Conservation (phyloP, 768 basidiomycete genomes). For the Phanerochaete carnosa region DNA sequence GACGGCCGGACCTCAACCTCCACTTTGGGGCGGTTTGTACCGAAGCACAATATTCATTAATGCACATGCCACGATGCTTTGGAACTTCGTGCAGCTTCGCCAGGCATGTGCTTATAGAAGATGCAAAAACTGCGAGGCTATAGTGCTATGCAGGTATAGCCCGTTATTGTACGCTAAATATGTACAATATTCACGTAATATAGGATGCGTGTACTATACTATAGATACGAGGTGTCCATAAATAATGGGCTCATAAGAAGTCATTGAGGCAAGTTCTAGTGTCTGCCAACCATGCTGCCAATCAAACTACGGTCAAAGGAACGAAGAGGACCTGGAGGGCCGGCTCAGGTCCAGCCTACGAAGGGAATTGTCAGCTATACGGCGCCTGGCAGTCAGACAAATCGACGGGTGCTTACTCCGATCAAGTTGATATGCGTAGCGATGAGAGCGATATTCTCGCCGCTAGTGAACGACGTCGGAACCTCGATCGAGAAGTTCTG, state of each 20-base stretch:
- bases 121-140: too few species aligned
- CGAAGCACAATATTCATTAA: too few species aligned
- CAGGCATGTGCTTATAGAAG: too few species aligned
- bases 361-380: neutral
- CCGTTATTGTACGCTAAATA: too few species aligned
- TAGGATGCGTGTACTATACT: too few species aligned
- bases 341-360: neutral
- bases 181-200: too few species aligned
- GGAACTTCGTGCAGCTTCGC: too few species aligned
- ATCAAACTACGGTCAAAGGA: neutral
- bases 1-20: too few species aligned
- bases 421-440: conserved; percentile 21
- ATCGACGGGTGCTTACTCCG: conserved; percentile 22
- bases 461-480: conserved; percentile 12
- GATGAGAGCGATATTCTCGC: conserved; percentile 13
- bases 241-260: neutral
- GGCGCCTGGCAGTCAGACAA: neutral
- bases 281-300: neutral
- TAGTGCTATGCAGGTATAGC: too few species aligned
- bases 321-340: neutral
- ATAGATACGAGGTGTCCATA: neutral
- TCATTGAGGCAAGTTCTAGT: too few species aligned
- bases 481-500: conserved; percentile 28
- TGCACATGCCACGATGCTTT: too few species aligned
- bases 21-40: too few species aligned